Evolutionary conservation across 2,329 filamentous ascomycete genomes (phyloP).

Genomic region (Chrysoporthe cubensis): DNA sequence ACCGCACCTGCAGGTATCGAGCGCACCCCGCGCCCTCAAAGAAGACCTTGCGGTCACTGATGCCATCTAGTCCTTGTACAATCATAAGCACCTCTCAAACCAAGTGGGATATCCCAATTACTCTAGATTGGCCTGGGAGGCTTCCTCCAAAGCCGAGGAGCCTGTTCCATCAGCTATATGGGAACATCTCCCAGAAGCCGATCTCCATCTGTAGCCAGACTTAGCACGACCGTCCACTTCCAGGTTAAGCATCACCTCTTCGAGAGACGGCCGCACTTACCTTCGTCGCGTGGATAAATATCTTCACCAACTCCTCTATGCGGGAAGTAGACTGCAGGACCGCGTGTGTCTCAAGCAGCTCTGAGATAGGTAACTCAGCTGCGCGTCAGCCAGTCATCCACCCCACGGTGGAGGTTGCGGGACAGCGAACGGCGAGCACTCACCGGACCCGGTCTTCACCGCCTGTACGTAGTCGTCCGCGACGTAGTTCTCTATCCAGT

Average conservation of each 20-base stretch:
- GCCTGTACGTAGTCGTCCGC: constrained; percentile 78
- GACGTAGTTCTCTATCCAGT: constrained; percentile 89
- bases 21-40: background rate
- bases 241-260: constrained; percentile 18
- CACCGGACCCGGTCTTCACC: constrained; percentile 71
- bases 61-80: background rate
- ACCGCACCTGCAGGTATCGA: background rate
- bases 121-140: constrained; percentile 2
- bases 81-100: background rate
- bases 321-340: constrained; percentile 72
- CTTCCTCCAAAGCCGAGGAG: background rate
- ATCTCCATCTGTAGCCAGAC: constrained; percentile 66
- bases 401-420: background rate
- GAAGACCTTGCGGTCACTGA: background rate
- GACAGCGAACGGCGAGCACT: constrained; percentile 34
- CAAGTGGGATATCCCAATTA: background rate
- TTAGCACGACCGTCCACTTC: constrained; percentile 31
- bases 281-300: constrained; percentile 87
- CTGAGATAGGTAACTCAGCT: constrained; percentile 43
- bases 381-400: background rate
- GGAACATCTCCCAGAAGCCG: constrained; percentile 73
- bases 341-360: constrained; percentile 75
- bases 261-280: constrained; percentile 47
- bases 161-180: constrained; percentile 25
- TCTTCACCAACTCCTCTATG: constrained; percentile 79